Base-by-base conservation (phyloP, 352 stramenopile genomes). In the Stephanocyclus meneghinianus region DNA sequence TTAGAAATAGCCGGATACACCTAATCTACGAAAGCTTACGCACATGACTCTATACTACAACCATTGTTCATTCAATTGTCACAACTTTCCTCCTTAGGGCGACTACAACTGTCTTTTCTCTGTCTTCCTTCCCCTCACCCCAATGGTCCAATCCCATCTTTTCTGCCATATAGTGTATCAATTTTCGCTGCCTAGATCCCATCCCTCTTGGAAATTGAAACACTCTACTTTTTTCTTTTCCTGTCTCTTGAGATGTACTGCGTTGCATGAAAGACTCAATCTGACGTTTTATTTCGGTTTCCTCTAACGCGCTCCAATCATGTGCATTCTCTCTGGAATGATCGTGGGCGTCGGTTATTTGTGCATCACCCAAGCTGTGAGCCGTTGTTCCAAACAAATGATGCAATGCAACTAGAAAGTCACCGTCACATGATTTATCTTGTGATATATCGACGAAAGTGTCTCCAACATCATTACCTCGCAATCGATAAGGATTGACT, bases 91-190 rank as follows among this genome's bases (percentile, higher is more conserved):
- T 48, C 47, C 67, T 44, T 30, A n/a, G 37, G 15, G 64, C 74
- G 29, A 91, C 78, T 8, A 78, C 76, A 0, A 91, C 86, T 26
- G 72, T 90, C 47, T 89, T 90, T 7, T 87, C 76, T 32, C 26
- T 32, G 26, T 78, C 53, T 56, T 86, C 87, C 15, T 89, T 80
- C 13, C 86, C 86, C 8, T 80, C 61, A 29, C 50, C 76, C 78
- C 78, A 90, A 53, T 91, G 86, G 11, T 63, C 48, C 2, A 91
- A 40, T n/a, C 78, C 44, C 56, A 89, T 67, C 65, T 71, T 67
- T 53, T 76, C 69, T n/a, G 86, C 86, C 48, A 87, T 72, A 72
- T 72, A 85, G 70, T 91, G 86, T 42, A 91, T 83, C 7, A 91
- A 62, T 69, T 89, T 91, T 7, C 86, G 55, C 44, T 76, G 85